Evolutionary conservation across 108 stramenopile species (phyloP), one percentile per base, ranked within the genome.

Genomic region (Cyclotella kingstonii): DNA sequence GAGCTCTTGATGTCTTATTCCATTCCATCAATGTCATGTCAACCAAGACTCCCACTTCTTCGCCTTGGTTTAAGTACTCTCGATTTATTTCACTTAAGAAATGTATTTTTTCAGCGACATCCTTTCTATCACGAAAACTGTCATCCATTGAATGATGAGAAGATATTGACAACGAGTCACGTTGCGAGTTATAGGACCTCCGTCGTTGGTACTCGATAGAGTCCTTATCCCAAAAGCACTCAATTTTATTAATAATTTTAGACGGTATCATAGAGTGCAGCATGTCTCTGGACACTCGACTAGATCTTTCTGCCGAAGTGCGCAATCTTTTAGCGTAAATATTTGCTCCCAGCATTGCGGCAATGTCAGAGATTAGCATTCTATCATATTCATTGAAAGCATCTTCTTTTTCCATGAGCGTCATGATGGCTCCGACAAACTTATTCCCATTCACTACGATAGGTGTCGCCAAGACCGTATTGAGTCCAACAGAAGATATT

Each of bases 261-360:
- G 67, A 26, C 33, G 73, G 73, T 26, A 75, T 54, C 42, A 75
- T 69, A 6, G 73, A 55, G 18, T 75, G 67, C 21, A 75, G 68
- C 62, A 75, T 69, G 39, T 75, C 67, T 5, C 68, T 51, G 35
- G 60, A 41, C 11, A 61, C 23, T 53, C 57, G 47, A 54, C 56
- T 62, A 4, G 61, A 63, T 35, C 34, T 38, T 17, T 75, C 68
- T 5, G 62, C 40, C 8, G 55, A n/a, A n/a, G n/a, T n/a, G n/a
- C n/a, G n/a, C n/a, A n/a, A n/a, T n/a, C n/a, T n/a, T n/a, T n/a
- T n/a, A n/a, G n/a, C n/a, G n/a, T n/a, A n/a, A n/a, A n/a, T n/a
- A n/a, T n/a, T n/a, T n/a, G n/a, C n/a, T 22, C 62, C 69, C 8
- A 60, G 57, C 58, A 63, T 69, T 10, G 46, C 35, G n/a, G 68